A percentile compares a stretch with the other conserved stretches of the same genome.
Conservation (phyloP, 345 rosid genomes). For the Lepidium aucheri region DNA sequence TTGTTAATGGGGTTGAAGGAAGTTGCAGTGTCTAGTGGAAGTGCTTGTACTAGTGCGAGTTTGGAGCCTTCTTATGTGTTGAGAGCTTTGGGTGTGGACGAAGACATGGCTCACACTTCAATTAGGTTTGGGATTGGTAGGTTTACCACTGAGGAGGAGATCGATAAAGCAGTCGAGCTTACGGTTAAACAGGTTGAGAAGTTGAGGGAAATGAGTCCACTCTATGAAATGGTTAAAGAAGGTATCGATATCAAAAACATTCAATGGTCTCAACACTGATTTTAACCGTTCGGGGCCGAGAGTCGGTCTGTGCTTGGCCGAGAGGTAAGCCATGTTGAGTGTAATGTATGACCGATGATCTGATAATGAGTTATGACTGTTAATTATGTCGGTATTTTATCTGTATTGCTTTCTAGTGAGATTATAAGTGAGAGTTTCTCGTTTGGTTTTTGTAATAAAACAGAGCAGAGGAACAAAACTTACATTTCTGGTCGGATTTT, state of each 20-base stretch:
- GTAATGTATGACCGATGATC: neutral
- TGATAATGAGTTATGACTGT: neutral
- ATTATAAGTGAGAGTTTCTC: constrained; percentile 14
- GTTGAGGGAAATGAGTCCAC: constrained; percentile 96
- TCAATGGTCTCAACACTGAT: constrained; percentile 86
- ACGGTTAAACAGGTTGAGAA: constrained; percentile 83
- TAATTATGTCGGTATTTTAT: constrained; percentile 2
- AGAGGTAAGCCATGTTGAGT: neutral
- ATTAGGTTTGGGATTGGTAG: constrained; percentile 96
- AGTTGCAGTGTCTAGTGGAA: constrained; percentile 96
- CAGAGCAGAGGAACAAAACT: constrained; percentile 5
- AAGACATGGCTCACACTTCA: constrained; percentile 96
- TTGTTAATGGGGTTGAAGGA: constrained; percentile 97
- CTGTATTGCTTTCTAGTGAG: neutral
- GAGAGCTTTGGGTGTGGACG: constrained; percentile 97
- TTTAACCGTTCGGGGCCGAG: neutral
- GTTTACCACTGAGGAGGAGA: constrained; percentile 86
- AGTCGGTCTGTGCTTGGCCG: neutral
- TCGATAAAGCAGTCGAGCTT: constrained; percentile 75
- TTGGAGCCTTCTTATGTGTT: constrained; percentile 92
- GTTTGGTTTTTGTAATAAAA: constrained; percentile 23
- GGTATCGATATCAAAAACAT: constrained; percentile 81
- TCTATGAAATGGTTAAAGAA: constrained; percentile 89
- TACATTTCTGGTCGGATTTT: neutral
- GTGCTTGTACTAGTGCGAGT: constrained; percentile 99